phyloP scores from a whole-genome alignment of 306 rosid species.

The Sindora glabra region DNA sequence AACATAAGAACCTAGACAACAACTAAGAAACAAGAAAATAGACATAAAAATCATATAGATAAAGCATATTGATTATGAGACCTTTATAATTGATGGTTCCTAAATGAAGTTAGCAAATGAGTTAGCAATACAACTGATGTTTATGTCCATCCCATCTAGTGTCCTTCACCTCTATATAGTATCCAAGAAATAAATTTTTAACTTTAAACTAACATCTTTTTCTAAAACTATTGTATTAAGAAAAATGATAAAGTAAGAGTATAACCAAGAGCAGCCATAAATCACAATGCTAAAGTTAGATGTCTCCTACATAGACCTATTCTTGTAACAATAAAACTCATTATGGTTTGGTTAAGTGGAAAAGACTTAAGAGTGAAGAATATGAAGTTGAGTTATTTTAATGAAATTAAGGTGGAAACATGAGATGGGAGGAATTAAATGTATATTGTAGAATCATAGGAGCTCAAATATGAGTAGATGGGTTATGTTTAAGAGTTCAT shows the following conservation, averaged over 20 bases:
- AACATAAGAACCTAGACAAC: no score
- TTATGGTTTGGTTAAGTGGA: neutral
- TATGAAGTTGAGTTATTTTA: neutral
- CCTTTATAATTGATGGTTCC: no score
- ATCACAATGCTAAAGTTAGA: constrained; percentile 1
- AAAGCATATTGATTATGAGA: no score
- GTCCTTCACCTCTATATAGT: no score
- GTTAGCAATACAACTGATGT: no score
- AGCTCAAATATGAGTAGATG: constrained; percentile 4
- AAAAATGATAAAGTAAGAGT: constrained; percentile 16
- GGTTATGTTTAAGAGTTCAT: constrained; percentile 6
- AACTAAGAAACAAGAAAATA: no score
- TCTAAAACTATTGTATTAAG: no score
- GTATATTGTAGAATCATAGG: constrained; percentile 9
- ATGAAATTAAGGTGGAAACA: constrained; percentile 28
- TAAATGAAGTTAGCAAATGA: no score
- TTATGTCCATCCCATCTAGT: no score
- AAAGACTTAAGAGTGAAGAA: neutral
- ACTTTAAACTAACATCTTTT: no score
- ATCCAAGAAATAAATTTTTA: no score
- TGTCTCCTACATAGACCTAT: constrained; percentile 32
- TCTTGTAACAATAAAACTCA: neutral
- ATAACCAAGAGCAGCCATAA: constrained; percentile 35
- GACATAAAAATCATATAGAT: no score
- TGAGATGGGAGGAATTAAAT: constrained; percentile 15